A percentile compares a stretch with the other conserved stretches of the same genome.
Conservation (phyloP, 305 asterid genomes). For the Caryopteris hybrid region DNA sequence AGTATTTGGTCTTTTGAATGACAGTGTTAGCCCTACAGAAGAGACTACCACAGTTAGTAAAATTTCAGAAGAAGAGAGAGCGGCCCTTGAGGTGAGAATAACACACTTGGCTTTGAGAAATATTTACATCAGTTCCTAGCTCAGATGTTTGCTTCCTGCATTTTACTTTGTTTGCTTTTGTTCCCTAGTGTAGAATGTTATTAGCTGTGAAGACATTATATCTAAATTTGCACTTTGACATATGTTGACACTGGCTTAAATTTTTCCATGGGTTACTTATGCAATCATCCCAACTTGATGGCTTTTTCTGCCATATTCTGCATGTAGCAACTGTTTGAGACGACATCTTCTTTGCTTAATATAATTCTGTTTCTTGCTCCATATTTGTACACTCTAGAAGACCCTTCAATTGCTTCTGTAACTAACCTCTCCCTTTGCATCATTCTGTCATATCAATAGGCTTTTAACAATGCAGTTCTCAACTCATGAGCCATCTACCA, state of each 20-base stretch:
- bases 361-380: neutral
- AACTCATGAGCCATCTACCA: neutral
- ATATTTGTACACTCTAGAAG: neutral
- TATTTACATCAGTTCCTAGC: neutral
- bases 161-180: neutral
- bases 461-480: slow-evolving; percentile 12
- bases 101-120: slow-evolving; percentile 7
- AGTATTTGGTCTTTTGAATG: slow-evolving; percentile 20
- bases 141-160: slow-evolving; percentile 12
- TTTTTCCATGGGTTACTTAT: neutral
- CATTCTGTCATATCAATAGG: neutral
- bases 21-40: slow-evolving; percentile 63
- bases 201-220: neutral
- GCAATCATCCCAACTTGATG: slow-evolving; percentile 1
- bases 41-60: slow-evolving; percentile 35
- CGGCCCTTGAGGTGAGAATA: slow-evolving; percentile 61
- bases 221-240: neutral
- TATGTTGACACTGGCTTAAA: neutral
- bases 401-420: slow-evolving; percentile 11
- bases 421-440: neutral
- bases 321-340: neutral
- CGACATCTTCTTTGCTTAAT: neutral
- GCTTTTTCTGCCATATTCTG: slow-evolving; percentile 4
- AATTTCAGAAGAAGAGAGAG: slow-evolving; percentile 62
- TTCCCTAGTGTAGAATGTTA: slow-evolving; percentile 3